Base-by-base conservation (phyloP, 345 rosid genomes). In the Citrus sp. region DNA sequence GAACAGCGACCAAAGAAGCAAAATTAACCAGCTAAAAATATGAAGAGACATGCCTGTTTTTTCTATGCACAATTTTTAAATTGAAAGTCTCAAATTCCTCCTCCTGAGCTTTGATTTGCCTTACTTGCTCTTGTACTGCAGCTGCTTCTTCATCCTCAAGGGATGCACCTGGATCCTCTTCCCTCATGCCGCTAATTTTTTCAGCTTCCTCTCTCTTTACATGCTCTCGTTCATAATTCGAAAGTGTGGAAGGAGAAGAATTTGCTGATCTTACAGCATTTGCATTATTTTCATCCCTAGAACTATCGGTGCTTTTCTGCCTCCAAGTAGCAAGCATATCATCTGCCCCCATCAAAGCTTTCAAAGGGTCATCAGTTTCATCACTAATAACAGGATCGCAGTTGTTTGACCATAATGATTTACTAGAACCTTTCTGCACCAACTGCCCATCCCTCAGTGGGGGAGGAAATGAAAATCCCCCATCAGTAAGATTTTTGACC, bases 61-160 rank as follows among this genome's bases (percentile, higher is more conserved):
- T 97, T 75, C 99, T 87, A 69, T 97, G 98, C 79, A 97, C 99
- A 71, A 97, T 92, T 89, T 93, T 93, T 60, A 97, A 97, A 85
- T 93, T 87, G 88, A 97, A 97, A 73, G 98, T 94, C 87, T 97
- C 99, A 84, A 94, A 97, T 84, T 97, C 99, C 79, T 93, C 99
- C 76, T 97, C 99, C 78, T 97, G 98, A 34, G 90, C 92, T 87
- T 91, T 94, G 82, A 97, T 97, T 86, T 97, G 99, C 87, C 94
- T 90, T 22, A 93, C 88, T 91, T 97, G 99, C 89, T 94, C 99
- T 83, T 94, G 96, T 32, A 97, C 97, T 46, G 98, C 99, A 80
- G 90, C 92, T 42, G 88, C 93, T 85, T 97, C 99, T 79, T 97
- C 98, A 86, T 97, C 99, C 82, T 97, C 99, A 67, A 92, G 84